These are phyloP conservation scores for Aspergillus nomiae DNA, from an alignment of 2,329 filamentous ascomycete species.

Conservation along the genomic window DNA sequence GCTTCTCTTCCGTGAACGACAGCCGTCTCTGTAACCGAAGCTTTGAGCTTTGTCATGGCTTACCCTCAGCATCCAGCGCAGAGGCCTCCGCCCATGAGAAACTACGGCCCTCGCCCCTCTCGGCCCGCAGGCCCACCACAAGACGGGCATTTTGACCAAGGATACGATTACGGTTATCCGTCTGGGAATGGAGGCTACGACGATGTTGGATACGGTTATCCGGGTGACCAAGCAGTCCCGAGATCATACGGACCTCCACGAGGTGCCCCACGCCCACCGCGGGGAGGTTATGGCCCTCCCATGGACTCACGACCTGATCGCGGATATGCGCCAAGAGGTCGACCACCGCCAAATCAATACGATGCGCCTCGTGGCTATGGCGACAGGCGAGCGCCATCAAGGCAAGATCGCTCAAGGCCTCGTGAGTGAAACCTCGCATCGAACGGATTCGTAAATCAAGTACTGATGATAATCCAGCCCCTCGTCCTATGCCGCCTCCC, in stretches of 20 bases:
- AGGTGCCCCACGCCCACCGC: constrained; percentile 34
- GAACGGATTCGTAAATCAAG: background rate
- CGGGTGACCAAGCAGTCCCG: constrained; percentile 27
- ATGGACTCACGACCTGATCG: constrained; percentile 16
- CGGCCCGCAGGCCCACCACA: constrained; percentile 25
- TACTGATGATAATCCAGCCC: constrained; percentile 27
- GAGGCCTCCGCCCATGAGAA: constrained; percentile 36
- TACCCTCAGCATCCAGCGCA: constrained; percentile 38
- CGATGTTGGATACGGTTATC: constrained; percentile 29
- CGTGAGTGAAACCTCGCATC: constrained; percentile 30
- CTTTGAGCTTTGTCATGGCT: constrained; percentile 31
- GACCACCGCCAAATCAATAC: constrained; percentile 27
- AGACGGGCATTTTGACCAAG: constrained; percentile 29
- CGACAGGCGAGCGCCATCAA: constrained; percentile 32
- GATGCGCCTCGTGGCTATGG: constrained; percentile 29
- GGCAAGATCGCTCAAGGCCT: constrained; percentile 32
- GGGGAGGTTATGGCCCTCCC: constrained; percentile 31
- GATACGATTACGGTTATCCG: constrained; percentile 28
- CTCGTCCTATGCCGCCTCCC: constrained; percentile 38
- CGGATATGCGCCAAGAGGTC: constrained; percentile 29
- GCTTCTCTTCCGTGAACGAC: background rate
- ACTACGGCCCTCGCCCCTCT: constrained; percentile 29
- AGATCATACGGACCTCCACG: constrained; percentile 29
- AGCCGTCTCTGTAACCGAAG: background rate
- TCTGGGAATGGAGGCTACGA: constrained; percentile 27